Evolutionary conservation across 176 grass and related monocot genomes (phyloP).

Genomic region (Triticum timopheevii): DNA sequence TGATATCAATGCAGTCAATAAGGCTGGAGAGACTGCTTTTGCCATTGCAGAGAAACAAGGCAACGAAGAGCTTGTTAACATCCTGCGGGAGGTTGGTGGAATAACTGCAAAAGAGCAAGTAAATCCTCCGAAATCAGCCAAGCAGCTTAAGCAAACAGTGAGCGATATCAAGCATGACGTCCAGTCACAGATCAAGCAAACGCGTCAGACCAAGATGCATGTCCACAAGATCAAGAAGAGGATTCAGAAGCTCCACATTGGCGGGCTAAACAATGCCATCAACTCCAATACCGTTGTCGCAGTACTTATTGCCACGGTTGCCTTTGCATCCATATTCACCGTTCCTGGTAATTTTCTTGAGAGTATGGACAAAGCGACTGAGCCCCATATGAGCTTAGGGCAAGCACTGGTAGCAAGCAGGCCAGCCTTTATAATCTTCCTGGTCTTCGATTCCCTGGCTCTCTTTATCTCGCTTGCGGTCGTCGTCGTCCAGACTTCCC

Average conservation of each 20-base stretch:
- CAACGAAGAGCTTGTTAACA: conserved; percentile 60
- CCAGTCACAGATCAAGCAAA: conserved; percentile 87
- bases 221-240: conserved; percentile 86
- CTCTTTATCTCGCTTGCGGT: conserved; percentile 92
- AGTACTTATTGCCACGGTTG: conserved; percentile 92
- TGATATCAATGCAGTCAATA: conserved; percentile 88
- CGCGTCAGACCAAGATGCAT: conserved; percentile 79
- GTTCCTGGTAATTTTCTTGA: conserved; percentile 68
- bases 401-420: conserved; percentile 71
- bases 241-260: conserved; percentile 86
- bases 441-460: conserved; percentile 83
- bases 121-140: conserved; percentile 73
- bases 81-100: conserved; percentile 64
- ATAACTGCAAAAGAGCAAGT: conserved; percentile 62
- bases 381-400: conserved; percentile 38
- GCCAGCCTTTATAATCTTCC: conserved; percentile 82
- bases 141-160: conserved; percentile 95
- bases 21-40: conserved; percentile 84
- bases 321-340: conserved; percentile 94
- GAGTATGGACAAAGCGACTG: background rate
- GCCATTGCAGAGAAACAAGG: conserved; percentile 74
- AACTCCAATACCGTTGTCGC: conserved; percentile 95
- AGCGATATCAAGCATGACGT: conserved; percentile 92
- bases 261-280: conserved; percentile 91
- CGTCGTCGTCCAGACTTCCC: conserved; percentile 80